Percentiles rank a stretch among this genome's conserved stretches.
phyloP scores from a whole-genome alignment of 2,329 filamentous ascomycete species.

The Alternaria ventricosa region DNA sequence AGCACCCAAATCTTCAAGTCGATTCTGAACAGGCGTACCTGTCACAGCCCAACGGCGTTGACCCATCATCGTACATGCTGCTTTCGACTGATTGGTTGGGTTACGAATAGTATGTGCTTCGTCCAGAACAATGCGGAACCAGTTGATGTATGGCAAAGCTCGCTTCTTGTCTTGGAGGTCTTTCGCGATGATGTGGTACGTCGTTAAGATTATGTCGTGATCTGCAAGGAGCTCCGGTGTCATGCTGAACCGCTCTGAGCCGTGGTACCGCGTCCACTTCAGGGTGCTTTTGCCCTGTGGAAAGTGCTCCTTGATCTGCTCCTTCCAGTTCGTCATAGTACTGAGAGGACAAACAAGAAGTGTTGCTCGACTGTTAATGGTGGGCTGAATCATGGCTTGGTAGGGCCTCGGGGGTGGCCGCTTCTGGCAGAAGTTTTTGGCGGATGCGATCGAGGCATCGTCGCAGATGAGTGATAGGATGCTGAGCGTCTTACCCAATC shows the following conservation, averaged over 20 bases:
- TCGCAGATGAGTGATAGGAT: conserved; percentile 78
- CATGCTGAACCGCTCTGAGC: conserved; percentile 72
- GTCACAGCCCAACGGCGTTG: conserved; percentile 95
- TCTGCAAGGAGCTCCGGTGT: conserved; percentile 67
- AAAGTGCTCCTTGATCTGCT: conserved; percentile 86
- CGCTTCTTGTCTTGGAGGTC: conserved; percentile 69
- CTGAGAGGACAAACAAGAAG: conserved; percentile 88
- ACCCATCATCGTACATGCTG: conserved; percentile 79
- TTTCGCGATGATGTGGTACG: conserved; percentile 85
- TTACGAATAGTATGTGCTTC: conserved; percentile 96
- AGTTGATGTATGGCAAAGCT: conserved; percentile 79
- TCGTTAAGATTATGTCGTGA: conserved; percentile 88
- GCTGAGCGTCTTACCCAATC: conserved; percentile 68
- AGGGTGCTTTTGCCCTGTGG: conserved; percentile 62
- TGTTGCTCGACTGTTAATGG: conserved; percentile 76
- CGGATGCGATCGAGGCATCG: conserved; percentile 63
- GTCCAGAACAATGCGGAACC: conserved; percentile 93
- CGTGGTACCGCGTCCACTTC: conserved; percentile 85
- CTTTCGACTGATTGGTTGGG: conserved; percentile 81
- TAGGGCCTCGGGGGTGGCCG: conserved; percentile 50
- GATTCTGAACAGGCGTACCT: conserved; percentile 93
- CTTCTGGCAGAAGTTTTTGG: conserved; percentile 66
- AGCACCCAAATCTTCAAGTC: conserved; percentile 82
- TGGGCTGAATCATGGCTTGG: conserved; percentile 24
- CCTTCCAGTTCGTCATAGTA: conserved; percentile 92